A percentile compares a stretch with the other conserved stretches of the same genome.
Conservation (phyloP, 2,329 filamentous ascomycete genomes). For the Pezicula rhizophila region DNA sequence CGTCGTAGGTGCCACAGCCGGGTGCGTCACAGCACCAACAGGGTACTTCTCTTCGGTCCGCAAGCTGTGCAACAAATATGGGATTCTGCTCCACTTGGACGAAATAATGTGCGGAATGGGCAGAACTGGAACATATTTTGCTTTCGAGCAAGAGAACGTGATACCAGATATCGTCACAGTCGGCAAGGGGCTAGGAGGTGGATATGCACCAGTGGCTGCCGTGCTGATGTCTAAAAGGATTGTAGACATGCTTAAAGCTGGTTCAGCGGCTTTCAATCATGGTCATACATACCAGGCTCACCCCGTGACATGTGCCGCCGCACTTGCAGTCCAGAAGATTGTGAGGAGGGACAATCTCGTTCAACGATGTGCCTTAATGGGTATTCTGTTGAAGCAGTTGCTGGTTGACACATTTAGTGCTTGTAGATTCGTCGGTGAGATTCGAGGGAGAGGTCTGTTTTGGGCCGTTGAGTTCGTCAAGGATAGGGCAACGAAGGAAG, state of each 20-base stretch:
- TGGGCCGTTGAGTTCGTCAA: constrained; percentile 46
- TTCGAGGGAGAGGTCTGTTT: constrained; percentile 52
- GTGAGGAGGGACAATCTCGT: constrained; percentile 51
- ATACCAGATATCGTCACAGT: constrained; percentile 57
- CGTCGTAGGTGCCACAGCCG: constrained; percentile 60
- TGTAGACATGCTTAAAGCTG: constrained; percentile 28
- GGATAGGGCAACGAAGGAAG: constrained; percentile 38
- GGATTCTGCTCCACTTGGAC: constrained; percentile 66
- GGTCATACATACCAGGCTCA: constrained; percentile 50
- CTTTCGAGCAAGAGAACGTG: constrained; percentile 43
- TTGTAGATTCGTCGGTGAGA: constrained; percentile 46
- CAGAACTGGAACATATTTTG: constrained; percentile 42
- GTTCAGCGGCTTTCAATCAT: constrained; percentile 8
- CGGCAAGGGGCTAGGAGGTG: constrained; percentile 58
- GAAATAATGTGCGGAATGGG: constrained; percentile 58
- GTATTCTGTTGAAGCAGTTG: constrained; percentile 35
- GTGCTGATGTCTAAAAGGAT: constrained; percentile 46
- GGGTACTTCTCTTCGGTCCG: constrained; percentile 63
- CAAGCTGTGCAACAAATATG: constrained; percentile 62
- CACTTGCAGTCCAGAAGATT: constrained; percentile 53
- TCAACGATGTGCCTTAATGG: constrained; percentile 47
- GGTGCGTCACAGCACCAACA: constrained; percentile 55
- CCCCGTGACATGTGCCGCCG: constrained; percentile 50
- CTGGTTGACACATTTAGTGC: constrained; percentile 34
- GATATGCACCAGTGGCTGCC: constrained; percentile 53